Conservation (phyloP, 1,139 yeast species). For the Geotrichum phurueaensis region DNA sequence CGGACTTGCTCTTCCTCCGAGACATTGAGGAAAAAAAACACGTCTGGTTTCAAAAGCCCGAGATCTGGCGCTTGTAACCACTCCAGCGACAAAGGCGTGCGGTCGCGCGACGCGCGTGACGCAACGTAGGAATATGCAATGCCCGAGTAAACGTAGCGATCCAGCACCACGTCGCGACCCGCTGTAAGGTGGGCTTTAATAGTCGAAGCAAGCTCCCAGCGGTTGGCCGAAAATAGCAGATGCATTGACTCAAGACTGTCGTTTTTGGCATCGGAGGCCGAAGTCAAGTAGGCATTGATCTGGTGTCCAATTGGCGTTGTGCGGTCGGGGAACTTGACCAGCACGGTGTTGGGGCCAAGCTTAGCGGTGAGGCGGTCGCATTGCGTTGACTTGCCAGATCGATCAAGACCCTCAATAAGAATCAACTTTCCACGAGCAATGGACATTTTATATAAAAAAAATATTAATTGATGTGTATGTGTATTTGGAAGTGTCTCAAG, state of each 20-base stretch:
- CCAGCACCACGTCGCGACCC: constrained; percentile 65
- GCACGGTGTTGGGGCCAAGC: constrained; percentile 40
- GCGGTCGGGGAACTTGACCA: constrained; percentile 82
- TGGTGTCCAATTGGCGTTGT: constrained; percentile 73
- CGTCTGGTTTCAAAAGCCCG: constrained; percentile 85
- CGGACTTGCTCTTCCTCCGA: constrained; percentile 43
- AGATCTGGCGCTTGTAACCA: constrained; percentile 82
- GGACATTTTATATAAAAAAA: not conserved
- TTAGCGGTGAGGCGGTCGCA: constrained; percentile 44
- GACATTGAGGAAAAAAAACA: constrained; percentile 70
- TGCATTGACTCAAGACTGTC: constrained; percentile 61
- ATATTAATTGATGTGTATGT: not conserved
- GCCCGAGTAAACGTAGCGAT: constrained; percentile 89
- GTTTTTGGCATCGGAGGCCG: constrained; percentile 31
- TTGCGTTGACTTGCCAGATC: constrained; percentile 94
- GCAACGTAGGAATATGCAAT: constrained; percentile 61
- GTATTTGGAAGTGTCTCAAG: not conserved
- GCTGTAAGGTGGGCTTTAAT: constrained; percentile 43
- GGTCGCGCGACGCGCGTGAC: constrained; percentile 20
- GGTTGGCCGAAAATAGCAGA: constrained; percentile 80
- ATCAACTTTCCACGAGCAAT: constrained; percentile 59
- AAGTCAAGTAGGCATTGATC: constrained; percentile 64
- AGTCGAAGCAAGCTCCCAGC: constrained; percentile 74
- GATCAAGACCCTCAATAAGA: constrained; percentile 84
- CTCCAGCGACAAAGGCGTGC: constrained; percentile 45